Base-by-base conservation (phyloP, 768 basidiomycete species). In the Sutorius australiensis region DNA sequence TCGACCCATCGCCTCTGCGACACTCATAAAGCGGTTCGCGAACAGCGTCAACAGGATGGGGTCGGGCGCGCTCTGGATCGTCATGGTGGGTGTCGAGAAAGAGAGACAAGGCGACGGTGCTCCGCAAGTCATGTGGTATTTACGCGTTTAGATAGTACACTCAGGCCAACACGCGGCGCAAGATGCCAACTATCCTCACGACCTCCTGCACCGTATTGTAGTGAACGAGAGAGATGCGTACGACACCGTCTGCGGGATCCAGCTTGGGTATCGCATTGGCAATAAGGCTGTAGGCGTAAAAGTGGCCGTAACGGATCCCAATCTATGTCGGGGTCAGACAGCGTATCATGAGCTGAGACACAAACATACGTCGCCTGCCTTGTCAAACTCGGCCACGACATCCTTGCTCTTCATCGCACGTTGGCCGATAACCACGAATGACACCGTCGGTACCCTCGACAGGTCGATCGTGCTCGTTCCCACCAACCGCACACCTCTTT, bases 11-110 rank as follows among this genome's bases (percentile, higher is more conserved):
- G 93, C 93, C 67, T 95, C 93, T 9, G 93, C 93, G 17, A 98
- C 91, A 61, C 90, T 90, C 95, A 98, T 98, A 74, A 98, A 95
- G 40, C 95, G 88, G 64, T 97, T 95, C 11, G 92, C 90, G 62
- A 97, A 98, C 47, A 98, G 81, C 1, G 92, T 92, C 42, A 97
- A 77, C 30, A 93, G 75, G 58, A 95, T 91, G 0, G 92, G 89
- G 67, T 95, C 93, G 11, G 90, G 86, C 16, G 77, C 79, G 37
- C 50, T 48, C 42, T 60, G 58, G 42, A 5, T 58, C 31, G 45
- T 42, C 65, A 66, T 67, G 51, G 42, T 19, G 17, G 31, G 17
- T 8, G 0, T 32, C 24, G 24, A 24, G 24, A 24, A 24, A 24
- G 24, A 24, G 24, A 24, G 24, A 24, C 24, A 24, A 24, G 24